Base-by-base conservation (phyloP, 257 asterid genomes). In the Solanum habrochaites region DNA sequence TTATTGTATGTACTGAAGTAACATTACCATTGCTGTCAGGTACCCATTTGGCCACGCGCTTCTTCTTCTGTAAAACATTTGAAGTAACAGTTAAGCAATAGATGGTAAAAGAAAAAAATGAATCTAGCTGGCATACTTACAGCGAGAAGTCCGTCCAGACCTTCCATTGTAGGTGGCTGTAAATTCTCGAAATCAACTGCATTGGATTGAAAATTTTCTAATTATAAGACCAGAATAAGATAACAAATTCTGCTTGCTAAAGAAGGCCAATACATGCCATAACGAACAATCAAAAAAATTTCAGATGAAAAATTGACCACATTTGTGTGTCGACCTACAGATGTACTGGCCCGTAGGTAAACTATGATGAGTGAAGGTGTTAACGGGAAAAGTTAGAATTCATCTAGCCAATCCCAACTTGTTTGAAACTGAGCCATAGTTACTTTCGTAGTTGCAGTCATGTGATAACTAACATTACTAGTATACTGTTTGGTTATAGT, bases 131-230 rank as follows among this genome's bases (percentile, higher is more conserved):
- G 58, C 10, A 75, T 69, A 93, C 98, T 94, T 89, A 96, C 99
- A 72, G 94, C 91, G 40, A 97, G 91, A 83, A 93, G 92, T 88
- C 77, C 90, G 90, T 94, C 98, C 87, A 97, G 89, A 71, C 98
- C 99, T 86, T 95, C 99, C 98, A 97, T 87, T 74, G 85, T 85
- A 5, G 99, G 99, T 71, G 95, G 98, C 85, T 92, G 91, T 91
- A 97, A 87, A 90, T 89, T 92, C 85, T 92, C 98, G 66, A 94
- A 91, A 91, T 95, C 98, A 89, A 93, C 99, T 96, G 94, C 92
- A 56, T 31, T 32, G 39, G 5, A 71, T 85, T 72, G 72, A 72
- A 85, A 47, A 0, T 7, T 10, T 71, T 62, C 49, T 42, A 18
- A 70, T 47, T 73, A 29, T 49, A 21, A 71, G 32, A 58, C 18